phyloP scores from a whole-genome alignment of 78 protist species.

The Dictyostelium capitatum region DNA sequence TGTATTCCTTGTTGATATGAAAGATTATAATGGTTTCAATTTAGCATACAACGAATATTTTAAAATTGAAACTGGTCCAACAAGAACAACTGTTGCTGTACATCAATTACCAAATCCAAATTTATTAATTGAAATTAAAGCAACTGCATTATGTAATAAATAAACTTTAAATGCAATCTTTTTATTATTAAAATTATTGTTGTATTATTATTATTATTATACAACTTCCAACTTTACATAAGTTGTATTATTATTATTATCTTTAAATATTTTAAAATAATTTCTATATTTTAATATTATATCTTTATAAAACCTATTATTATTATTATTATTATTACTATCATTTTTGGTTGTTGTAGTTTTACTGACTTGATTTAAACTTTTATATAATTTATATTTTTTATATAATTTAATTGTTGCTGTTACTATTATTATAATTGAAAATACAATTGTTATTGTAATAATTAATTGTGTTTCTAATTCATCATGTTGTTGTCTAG shows the following conservation, averaged over 20 bases:
- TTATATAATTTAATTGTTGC: not conserved
- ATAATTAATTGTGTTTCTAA: not conserved
- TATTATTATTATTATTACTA: not conserved
- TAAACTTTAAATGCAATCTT: constrained; percentile 11
- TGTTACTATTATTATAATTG: not conserved
- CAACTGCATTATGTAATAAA: constrained; percentile 65
- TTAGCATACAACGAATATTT: constrained; percentile 76
- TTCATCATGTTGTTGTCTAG: not conserved
- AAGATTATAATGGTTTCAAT: constrained; percentile 82
- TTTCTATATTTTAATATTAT: no score
- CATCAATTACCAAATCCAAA: constrained; percentile 87
- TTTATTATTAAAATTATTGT: no score
- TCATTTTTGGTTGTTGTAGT: not conserved
- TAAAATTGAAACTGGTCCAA: constrained; percentile 84
- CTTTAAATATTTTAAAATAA: no score
- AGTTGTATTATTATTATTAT: no score
- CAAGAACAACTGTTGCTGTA: constrained; percentile 87
- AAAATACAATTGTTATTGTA: not conserved
- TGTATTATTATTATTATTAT: no score
- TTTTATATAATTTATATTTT: not conserved
- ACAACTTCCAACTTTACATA: no score
- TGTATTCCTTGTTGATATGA: constrained; percentile 89
- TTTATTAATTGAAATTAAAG: constrained; percentile 86
- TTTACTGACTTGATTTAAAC: not conserved
- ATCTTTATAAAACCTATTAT: no score